A percentile compares a stretch with the other conserved stretches of the same genome.
phyloP scores from a whole-genome alignment of 1,139 yeast species.

The Saccharomycopsis hybrid region DNA sequence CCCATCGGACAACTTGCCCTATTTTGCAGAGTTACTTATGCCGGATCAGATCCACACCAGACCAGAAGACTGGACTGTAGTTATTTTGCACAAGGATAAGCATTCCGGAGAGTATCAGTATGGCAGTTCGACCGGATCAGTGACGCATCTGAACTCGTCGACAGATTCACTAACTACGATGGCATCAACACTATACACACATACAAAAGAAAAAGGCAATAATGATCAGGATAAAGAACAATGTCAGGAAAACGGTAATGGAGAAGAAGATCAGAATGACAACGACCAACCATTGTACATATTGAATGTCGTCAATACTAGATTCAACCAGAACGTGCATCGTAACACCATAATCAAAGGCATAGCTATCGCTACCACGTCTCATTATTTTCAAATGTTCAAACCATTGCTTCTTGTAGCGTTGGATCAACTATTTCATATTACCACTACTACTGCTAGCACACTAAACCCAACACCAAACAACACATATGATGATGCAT shows the following conservation, averaged over 20 bases:
- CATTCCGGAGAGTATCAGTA: constrained; percentile 17
- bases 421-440: constrained; percentile 37
- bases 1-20: constrained; percentile 44
- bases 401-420: constrained; percentile 52
- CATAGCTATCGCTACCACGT: constrained; percentile 46
- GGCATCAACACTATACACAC: no score
- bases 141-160: no score
- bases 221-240: no score
- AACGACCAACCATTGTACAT: constrained; percentile 41
- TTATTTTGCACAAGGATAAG: constrained; percentile 39
- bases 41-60: constrained; percentile 63
- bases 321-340: constrained; percentile 38
- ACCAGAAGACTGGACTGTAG: constrained; percentile 54
- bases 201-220: no score
- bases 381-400: constrained; percentile 49
- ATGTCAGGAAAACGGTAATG: constrained; percentile 19
- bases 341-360: constrained; percentile 55
- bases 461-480: no score
- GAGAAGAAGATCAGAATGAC: constrained; percentile 22
- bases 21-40: constrained; percentile 54
- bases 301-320: constrained; percentile 51
- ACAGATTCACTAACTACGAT: no score
- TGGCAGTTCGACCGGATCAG: neutral
- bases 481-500: no score
- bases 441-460: constrained; percentile 24